A percentile compares a stretch with the other conserved stretches of the same genome.
Conservation (phyloP, 2,329 filamentous ascomycete species). For the Malbranchea zuffiana region DNA sequence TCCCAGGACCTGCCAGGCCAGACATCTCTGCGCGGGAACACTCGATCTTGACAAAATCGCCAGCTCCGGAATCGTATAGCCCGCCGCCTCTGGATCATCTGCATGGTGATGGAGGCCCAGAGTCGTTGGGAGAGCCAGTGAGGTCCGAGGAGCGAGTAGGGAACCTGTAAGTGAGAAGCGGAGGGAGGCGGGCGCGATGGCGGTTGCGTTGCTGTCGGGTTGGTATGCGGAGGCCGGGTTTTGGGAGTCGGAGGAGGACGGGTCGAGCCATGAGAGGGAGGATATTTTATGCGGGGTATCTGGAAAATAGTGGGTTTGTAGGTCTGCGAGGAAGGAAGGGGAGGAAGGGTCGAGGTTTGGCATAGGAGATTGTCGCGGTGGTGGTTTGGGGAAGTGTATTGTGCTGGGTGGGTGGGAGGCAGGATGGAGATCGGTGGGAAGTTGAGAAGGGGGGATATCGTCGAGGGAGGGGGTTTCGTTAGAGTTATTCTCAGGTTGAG, state of each 20-base stretch:
- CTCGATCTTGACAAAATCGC: slow-evolving; percentile 68
- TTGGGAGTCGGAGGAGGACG: slow-evolving; percentile 52
- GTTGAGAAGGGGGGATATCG: slow-evolving; percentile 26
- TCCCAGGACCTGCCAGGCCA: slow-evolving; percentile 85
- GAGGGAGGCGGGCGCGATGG: slow-evolving; percentile 54
- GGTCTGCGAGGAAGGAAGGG: slow-evolving; percentile 67
- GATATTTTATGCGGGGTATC: slow-evolving; percentile 73
- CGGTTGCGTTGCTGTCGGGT: slow-evolving; percentile 59
- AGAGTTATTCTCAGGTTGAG: slow-evolving; percentile 9
- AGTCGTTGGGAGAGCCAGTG: slow-evolving; percentile 62
- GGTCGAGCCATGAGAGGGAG: slow-evolving; percentile 82
- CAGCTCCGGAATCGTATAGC: slow-evolving; percentile 84
- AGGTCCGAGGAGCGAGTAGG: slow-evolving; percentile 64
- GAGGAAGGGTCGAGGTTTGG: slow-evolving; percentile 75
- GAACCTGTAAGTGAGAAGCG: slow-evolving; percentile 81
- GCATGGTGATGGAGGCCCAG: slow-evolving; percentile 88
- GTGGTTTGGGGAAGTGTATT: slow-evolving; percentile 37
- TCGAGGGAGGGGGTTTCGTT: slow-evolving; percentile 17
- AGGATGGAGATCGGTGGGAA: slow-evolving; percentile 31
- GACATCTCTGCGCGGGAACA: slow-evolving; percentile 75
- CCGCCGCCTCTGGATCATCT: slow-evolving; percentile 81
- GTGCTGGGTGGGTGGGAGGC: slow-evolving; percentile 29
- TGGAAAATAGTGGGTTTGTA: slow-evolving; percentile 92
- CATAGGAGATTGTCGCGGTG: slow-evolving; percentile 36
- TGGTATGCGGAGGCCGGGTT: slow-evolving; percentile 67